Base-by-base conservation (phyloP, 192 early-diverging fungal genomes). In the Mortierella claussenii region DNA sequence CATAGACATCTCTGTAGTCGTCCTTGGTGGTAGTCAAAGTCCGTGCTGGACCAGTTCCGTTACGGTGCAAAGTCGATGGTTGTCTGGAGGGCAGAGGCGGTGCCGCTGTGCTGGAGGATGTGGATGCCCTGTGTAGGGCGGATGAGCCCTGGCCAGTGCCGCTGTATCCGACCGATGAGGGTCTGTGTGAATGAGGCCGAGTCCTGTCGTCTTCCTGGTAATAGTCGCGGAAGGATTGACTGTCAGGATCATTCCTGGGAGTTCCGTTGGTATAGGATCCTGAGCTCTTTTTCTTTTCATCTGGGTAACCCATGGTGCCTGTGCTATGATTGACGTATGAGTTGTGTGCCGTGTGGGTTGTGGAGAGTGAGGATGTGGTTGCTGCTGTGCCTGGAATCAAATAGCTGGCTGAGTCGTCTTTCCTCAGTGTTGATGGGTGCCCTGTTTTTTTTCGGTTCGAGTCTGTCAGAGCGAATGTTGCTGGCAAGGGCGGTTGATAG, bases 1-100 rank as follows among this genome's bases (percentile, higher is more conserved):
- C 78, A 31, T 90, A 82, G 7, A 89, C 82, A 57, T 81, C 71
- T 42, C 69, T 65, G 68, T 90, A 93, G 24, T 89, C 76, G 26
- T 84, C 79, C 43, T 83, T 79, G 43, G 49, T 30, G 10, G 53
- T 9, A 5, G 54, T n/a, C n/a, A n/a, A 24, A 50, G 36, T 9
- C 18, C 10, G 28, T 31, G 26, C 18, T 6, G 23, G n/a, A 18
- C 36, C 33, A n/a, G 11, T 49, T 30, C 37, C 33, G 23, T 46
- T 49, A 37, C 53, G 59, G 26, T 60, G 59, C 9, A 69, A 15
- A 0, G 51, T 34, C 6, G 70, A 53, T 3, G 56, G 43, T 10
- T 71, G 60, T 8, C 46, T 53, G 1, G 68, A 57, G 27, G 60
- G 60, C 28, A 62, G 44, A 15, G 51, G 31, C 15, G 69, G 53